Evolutionary conservation across 768 basidiomycete species (phyloP).

Genomic region (Punctularia strigosozonata): DNA sequence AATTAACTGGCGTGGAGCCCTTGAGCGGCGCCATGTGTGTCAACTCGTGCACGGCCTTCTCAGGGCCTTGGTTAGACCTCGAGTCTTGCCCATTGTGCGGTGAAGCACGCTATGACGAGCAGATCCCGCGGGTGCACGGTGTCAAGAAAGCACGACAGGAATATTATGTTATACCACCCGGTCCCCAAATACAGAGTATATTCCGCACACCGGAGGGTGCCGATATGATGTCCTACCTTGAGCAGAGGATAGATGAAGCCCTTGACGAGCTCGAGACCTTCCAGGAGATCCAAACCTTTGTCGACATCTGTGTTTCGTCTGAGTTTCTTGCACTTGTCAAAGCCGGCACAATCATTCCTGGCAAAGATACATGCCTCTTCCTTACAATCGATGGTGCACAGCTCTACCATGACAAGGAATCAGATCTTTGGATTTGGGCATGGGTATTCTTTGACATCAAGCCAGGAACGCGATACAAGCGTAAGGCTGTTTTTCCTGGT

Average conservation of each 20-base stretch:
- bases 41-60: not conserved
- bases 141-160: not conserved
- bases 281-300: not conserved
- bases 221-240: not conserved
- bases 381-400: conserved; percentile 27
- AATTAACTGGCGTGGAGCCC: not conserved
- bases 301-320: conserved; percentile 2
- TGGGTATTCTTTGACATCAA: conserved; percentile 21
- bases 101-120: not conserved
- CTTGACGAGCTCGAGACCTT: not conserved
- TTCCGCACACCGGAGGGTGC: not conserved
- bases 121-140: too few species aligned
- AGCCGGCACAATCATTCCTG: conserved; percentile 3
- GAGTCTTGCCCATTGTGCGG: not conserved
- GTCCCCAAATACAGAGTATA: not conserved
- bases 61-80: not conserved
- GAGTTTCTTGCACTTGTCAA: conserved; percentile 5
- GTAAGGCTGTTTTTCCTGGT: conserved; percentile 17
- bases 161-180: not conserved
- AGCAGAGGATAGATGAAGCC: not conserved
- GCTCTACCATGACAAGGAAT: conserved; percentile 22
- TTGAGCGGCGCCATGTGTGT: not conserved
- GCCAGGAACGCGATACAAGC: conserved; percentile 18
- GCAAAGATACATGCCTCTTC: conserved; percentile 21
- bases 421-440: conserved; percentile 19